Conservation (phyloP, 164 flowering plant species). For the Berberis thunbergii region DNA sequence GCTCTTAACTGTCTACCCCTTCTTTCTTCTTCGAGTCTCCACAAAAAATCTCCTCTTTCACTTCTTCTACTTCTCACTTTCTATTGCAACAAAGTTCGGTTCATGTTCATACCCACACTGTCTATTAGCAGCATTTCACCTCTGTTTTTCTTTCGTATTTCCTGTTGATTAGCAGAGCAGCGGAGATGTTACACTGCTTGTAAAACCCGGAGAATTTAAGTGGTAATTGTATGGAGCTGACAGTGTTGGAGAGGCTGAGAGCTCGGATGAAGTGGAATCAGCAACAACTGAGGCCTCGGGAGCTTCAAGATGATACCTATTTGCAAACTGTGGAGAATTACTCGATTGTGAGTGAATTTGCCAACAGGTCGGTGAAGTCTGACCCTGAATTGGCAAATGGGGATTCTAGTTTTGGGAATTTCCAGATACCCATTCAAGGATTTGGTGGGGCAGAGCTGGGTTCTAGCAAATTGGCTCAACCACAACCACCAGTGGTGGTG, state of each 20-base stretch:
- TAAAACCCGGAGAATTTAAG: slow-evolving; percentile 30
- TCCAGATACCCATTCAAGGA: not conserved
- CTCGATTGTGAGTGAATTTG: slow-evolving; percentile 8
- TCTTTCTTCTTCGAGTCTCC: no score
- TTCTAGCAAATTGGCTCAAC: slow-evolving; percentile 10
- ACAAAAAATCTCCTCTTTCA: no score
- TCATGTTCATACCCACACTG: no score
- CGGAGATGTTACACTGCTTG: no score
- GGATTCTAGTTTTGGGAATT: slow-evolving; percentile 33
- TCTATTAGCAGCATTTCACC: no score
- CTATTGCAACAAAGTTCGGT: no score
- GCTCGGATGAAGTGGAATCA: slow-evolving; percentile 46
- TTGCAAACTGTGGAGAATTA: slow-evolving; percentile 18
- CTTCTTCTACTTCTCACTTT: no score
- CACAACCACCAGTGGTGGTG: slow-evolving; percentile 22
- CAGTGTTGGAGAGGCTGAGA: slow-evolving; percentile 56
- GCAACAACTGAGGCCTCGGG: slow-evolving; percentile 11
- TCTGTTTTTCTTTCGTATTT: no score
- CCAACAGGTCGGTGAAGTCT: slow-evolving; percentile 22
- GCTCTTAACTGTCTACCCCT: no score
- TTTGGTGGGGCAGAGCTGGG: not conserved
- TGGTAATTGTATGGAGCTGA: slow-evolving; percentile 30
- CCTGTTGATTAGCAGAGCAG: no score
- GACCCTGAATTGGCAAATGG: slow-evolving; percentile 39
- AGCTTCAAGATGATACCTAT: slow-evolving; percentile 21